Base-by-base conservation (phyloP, 2,329 filamentous ascomycete genomes). In the Conoideocrella luteorostrata region DNA sequence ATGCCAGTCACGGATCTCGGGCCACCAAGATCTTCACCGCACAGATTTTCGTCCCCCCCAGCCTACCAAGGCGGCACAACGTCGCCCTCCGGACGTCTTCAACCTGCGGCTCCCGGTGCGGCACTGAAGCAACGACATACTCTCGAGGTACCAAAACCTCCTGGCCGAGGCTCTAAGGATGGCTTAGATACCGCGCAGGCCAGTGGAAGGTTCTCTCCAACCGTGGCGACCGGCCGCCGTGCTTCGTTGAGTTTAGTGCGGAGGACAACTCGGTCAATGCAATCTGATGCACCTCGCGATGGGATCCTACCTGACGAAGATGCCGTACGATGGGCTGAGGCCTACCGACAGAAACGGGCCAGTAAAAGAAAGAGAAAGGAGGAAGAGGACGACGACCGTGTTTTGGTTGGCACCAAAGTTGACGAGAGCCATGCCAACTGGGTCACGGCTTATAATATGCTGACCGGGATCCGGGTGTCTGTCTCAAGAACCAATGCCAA, bases 391-490 rank as follows among this genome's bases (percentile, higher is more conserved):
- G 93, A 97, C 48, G 91, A 97, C 56, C 81, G 90, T 49, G 91
- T 98, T 9, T 77, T 97, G 24, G 90, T 98, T 15, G 93, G 93
- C 47, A 98, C 88, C 46, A 97, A 96, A 69, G 93, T 98, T 41
- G 93, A 98, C 61, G 90, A 97, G 70, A 86, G 88, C 57, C 93
- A 98, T 64, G 86, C 88, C 53, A 97, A 97, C 65, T 98, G 87
- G 83, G 89, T 95, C 35, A 96, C 89, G 2, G 93, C 93, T 47
- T 98, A 98, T 72, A 98, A 98, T 67, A 98, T 98, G 93, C 77
- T 98, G 69, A 98, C 93, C 30, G 93, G 93, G 50, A 98, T 98
- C 61, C 89, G 93, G 44, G 95, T 97, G 57, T 90, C 88, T 34
- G 93, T 98, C 21, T 97, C 90, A 50, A 78, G 93, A 56, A 95